Evolutionary conservation across 192 early-diverging fungal genomes (phyloP).

Genomic region (Podila epigama): DNA sequence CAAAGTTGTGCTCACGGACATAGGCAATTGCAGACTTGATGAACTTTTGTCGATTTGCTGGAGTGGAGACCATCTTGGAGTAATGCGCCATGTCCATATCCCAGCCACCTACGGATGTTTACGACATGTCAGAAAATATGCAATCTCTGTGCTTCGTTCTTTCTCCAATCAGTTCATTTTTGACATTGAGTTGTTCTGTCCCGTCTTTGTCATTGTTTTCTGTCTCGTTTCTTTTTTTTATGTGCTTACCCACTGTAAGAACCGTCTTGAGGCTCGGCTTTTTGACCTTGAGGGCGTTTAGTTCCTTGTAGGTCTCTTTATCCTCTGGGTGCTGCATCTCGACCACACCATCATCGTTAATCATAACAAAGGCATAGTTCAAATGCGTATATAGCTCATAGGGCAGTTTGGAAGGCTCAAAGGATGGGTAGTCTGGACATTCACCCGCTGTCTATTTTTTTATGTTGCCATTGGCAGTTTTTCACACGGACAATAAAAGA

Average conservation of each 20-base stretch:
- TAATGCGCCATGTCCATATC: conserved; percentile 49
- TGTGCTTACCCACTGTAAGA: conserved; percentile 30
- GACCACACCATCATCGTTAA: conserved; percentile 40
- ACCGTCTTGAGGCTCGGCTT: conserved; percentile 29
- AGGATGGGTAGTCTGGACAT: conserved; percentile 25
- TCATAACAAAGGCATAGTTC: conserved; percentile 44
- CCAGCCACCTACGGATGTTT: conserved; percentile 26
- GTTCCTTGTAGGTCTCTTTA: conserved; percentile 19
- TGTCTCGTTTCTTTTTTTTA: too few relatives aligned
- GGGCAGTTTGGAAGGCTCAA: conserved; percentile 24
- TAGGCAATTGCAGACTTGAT: conserved; percentile 31
- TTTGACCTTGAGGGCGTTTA: conserved; percentile 40
- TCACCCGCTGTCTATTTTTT: conserved; percentile 30
- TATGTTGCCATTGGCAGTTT: too few relatives aligned
- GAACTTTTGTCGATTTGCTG: conserved; percentile 42
- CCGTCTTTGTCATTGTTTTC: too few relatives aligned
- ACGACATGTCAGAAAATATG: too few relatives aligned
- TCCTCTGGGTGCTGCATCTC: conserved; percentile 37
- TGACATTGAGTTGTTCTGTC: too few relatives aligned
- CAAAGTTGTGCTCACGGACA: conserved; percentile 25
- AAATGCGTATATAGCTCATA: conserved; percentile 45
- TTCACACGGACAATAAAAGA: too few relatives aligned
- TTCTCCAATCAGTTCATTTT: too few relatives aligned
- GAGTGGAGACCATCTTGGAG: conserved; percentile 45
- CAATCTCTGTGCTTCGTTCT: too few relatives aligned